These are phyloP conservation scores for Lentinula raphanica DNA, from an alignment of 768 basidiomycete genomes.

Conservation along the genomic window DNA sequence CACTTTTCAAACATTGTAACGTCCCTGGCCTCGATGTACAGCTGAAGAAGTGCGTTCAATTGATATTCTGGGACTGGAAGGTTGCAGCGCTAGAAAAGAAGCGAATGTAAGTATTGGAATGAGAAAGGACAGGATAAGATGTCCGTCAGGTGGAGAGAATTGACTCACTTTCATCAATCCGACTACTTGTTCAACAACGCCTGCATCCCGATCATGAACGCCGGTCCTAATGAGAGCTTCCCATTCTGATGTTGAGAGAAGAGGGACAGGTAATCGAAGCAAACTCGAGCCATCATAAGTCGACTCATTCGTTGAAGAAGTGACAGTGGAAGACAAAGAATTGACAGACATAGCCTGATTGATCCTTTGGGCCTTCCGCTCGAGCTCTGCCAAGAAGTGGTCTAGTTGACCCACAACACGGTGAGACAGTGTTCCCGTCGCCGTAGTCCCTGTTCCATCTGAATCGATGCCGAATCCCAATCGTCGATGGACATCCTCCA, in stretches of 20 bases:
- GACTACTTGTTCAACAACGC: constrained; percentile 45
- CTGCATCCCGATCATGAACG: constrained; percentile 37
- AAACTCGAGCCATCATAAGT: too few relatives aligned
- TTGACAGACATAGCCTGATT: neutral
- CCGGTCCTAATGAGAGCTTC: constrained; percentile 43
- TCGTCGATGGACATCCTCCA: constrained; percentile 31
- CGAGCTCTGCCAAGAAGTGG: neutral
- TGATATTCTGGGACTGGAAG: constrained; percentile 33
- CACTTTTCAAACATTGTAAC: constrained; percentile 39
- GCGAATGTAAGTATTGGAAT: too few relatives aligned
- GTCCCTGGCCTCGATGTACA: constrained; percentile 45
- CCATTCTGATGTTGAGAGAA: constrained; percentile 51
- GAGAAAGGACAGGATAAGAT: too few relatives aligned
- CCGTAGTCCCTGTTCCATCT: neutral
- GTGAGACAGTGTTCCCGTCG: neutral
- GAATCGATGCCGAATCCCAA: constrained; percentile 13
- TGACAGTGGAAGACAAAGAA: neutral
- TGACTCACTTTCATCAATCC: constrained; percentile 47
- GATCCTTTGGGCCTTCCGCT: constrained; percentile 2
- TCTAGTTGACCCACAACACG: constrained; percentile 4
- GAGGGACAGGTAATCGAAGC: constrained; percentile 31
- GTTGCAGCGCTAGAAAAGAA: constrained; percentile 25
- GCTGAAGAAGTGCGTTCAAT: constrained; percentile 42
- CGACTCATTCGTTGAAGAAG: constrained; percentile 7
- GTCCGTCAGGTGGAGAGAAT: too few relatives aligned